These are phyloP conservation scores for Penstemon barbatus DNA, from an alignment of 257 asterid species.

Conservation along the genomic window DNA sequence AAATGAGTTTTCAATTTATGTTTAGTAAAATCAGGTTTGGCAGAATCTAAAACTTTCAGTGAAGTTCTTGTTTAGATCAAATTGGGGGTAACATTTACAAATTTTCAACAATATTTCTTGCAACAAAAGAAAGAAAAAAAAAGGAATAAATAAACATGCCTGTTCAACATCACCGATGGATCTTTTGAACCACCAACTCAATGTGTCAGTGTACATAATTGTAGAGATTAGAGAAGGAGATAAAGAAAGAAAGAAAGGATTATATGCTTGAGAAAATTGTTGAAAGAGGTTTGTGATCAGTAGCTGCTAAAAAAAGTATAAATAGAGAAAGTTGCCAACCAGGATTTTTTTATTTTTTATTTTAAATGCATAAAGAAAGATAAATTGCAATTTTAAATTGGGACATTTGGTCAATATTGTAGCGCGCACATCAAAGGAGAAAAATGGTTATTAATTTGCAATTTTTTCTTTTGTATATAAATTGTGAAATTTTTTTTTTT, in stretches of 20 bases:
- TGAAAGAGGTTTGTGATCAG: background rate
- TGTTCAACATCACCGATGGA: conserved; percentile 56
- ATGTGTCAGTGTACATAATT: conserved; percentile 31
- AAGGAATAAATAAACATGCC: conserved; percentile 27
- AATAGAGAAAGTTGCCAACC: conserved; percentile 2
- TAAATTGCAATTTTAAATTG: background rate
- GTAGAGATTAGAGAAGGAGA: background rate
- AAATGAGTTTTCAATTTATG: background rate
- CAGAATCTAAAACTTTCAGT: too few species aligned
- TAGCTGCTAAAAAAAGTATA: background rate
- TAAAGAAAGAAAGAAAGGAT: too few species aligned
- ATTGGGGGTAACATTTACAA: too few species aligned
- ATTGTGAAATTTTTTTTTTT: too few species aligned
- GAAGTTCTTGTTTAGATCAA: too few species aligned
- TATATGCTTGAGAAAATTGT: background rate
- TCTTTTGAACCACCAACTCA: conserved; percentile 81
- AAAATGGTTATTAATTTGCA: too few species aligned
- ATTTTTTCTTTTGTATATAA: too few species aligned
- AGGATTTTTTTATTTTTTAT: background rate
- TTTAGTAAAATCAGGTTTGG: too few species aligned
- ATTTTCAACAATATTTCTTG: too few species aligned
- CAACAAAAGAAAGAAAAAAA: background rate
- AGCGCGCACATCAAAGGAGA: background rate
- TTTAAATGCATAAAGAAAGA: background rate
- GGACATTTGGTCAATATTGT: background rate